These are phyloP conservation scores for Mycena olivaceomarginata DNA, from an alignment of 768 basidiomycete species.

Conservation along the genomic window DNA sequence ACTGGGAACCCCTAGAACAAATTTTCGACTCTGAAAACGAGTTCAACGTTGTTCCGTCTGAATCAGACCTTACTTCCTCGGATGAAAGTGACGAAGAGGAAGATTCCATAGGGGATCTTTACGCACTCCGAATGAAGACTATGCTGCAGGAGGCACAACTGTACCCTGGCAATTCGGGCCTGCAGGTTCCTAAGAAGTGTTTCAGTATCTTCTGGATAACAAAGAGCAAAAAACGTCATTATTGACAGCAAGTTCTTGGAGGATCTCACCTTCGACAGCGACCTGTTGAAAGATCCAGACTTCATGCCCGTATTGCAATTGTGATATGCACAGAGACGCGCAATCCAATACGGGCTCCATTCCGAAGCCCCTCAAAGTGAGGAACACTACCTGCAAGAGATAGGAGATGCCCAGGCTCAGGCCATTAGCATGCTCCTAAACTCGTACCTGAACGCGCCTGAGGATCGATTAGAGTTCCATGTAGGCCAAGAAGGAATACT, in stretches of 20 bases:
- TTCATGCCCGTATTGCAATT: slow-evolving; percentile 6
- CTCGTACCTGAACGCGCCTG: too few species aligned
- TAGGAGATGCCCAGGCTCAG: too few species aligned
- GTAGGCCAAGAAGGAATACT: too few species aligned
- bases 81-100: too few species aligned
- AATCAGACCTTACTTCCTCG: too few species aligned
- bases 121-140: neutral
- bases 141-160: neutral
- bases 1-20: slow-evolving; percentile 1
- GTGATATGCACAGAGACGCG: neutral
- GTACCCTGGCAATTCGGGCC: neutral
- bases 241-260: neutral
- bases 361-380: too few species aligned
- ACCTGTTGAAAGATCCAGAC: neutral
- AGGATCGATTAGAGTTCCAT: too few species aligned
- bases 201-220: neutral
- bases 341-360: too few species aligned
- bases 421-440: too few species aligned
- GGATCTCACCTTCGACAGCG: neutral
- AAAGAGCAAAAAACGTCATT: neutral
- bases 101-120: neutral
- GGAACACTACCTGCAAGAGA: too few species aligned
- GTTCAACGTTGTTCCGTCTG: too few species aligned
- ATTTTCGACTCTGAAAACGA: neutral
- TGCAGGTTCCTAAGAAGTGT: neutral